These are phyloP conservation scores for Ceratocystis cubensis DNA, from an alignment of 2,329 filamentous ascomycete genomes.

Conservation along the genomic window DNA sequence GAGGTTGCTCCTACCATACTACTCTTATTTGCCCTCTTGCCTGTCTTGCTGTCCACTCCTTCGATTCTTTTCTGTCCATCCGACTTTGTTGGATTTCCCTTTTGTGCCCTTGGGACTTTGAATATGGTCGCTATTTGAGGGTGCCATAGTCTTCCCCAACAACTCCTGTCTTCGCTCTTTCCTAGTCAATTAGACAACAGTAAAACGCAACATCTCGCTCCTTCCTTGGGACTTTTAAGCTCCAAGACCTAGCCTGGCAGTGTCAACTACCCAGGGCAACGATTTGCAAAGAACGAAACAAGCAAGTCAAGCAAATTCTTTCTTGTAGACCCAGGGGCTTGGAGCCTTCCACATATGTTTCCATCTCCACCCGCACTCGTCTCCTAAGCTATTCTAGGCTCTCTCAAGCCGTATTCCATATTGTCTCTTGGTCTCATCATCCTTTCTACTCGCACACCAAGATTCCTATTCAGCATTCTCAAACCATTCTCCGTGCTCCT, in stretches of 20 bases:
- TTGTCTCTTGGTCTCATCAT: background rate
- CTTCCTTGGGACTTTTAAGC: background rate
- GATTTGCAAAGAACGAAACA: no score
- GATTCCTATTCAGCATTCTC: background rate
- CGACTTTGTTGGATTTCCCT: background rate
- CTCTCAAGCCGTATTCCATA: background rate
- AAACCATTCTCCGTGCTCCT: constrained; percentile 5
- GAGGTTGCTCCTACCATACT: background rate
- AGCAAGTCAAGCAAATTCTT: no score
- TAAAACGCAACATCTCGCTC: background rate
- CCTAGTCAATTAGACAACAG: background rate
- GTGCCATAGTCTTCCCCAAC: background rate
- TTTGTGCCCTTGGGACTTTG: background rate
- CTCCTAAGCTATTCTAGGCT: background rate
- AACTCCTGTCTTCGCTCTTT: background rate
- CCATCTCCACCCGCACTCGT: background rate
- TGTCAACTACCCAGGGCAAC: no score
- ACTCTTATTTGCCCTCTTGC: background rate
- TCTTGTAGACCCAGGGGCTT: background rate
- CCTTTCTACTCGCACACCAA: background rate
- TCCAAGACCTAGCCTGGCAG: background rate
- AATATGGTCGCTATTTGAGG: background rate
- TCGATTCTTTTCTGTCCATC: background rate
- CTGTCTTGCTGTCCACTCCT: background rate
- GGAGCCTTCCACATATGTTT: background rate